phyloP scores from a whole-genome alignment of 768 basidiomycete genomes.

The Boletus rubescentipes region DNA sequence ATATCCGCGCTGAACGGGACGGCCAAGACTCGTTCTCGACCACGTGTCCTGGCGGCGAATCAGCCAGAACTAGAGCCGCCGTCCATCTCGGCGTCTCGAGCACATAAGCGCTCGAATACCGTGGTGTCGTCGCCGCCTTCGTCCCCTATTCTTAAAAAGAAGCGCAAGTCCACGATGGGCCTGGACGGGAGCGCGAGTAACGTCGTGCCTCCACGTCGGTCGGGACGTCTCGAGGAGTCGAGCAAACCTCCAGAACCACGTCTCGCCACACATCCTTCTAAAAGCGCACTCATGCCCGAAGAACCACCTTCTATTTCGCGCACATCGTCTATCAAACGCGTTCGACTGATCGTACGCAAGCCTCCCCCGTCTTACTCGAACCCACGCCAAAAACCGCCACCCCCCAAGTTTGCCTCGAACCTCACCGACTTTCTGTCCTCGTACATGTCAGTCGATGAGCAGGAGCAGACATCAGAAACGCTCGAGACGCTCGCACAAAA shows the following conservation, averaged over 20 bases:
- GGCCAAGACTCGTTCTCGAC: constrained; percentile 7
- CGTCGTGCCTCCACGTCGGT: constrained; percentile 15
- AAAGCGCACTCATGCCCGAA: neutral
- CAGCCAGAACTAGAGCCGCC: constrained; percentile 6
- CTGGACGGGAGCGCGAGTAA: constrained; percentile 4
- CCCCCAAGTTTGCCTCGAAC: constrained; percentile 51
- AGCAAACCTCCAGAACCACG: constrained; percentile 10
- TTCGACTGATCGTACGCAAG: constrained; percentile 62
- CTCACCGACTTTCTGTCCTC: constrained; percentile 59
- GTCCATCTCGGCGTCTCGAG: constrained; percentile 7
- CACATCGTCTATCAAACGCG: constrained; percentile 49
- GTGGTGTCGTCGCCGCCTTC: constrained; percentile 17
- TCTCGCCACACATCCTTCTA: neutral
- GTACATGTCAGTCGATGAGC: constrained; percentile 53
- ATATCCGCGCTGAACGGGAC: constrained; percentile 16
- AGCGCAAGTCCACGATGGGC: constrained; percentile 20
- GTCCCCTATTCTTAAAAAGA: constrained; percentile 26
- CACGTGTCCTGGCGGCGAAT: neutral
- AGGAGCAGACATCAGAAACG: constrained; percentile 42
- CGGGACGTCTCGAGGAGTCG: constrained; percentile 18
- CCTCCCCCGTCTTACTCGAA: constrained; percentile 62
- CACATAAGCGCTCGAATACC: constrained; percentile 30
- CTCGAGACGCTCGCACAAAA: constrained; percentile 38
- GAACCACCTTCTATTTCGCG: constrained; percentile 9
- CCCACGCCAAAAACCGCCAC: constrained; percentile 64